Conservation (phyloP, 441 rosid genomes). For the Hura crepitans region DNA sequence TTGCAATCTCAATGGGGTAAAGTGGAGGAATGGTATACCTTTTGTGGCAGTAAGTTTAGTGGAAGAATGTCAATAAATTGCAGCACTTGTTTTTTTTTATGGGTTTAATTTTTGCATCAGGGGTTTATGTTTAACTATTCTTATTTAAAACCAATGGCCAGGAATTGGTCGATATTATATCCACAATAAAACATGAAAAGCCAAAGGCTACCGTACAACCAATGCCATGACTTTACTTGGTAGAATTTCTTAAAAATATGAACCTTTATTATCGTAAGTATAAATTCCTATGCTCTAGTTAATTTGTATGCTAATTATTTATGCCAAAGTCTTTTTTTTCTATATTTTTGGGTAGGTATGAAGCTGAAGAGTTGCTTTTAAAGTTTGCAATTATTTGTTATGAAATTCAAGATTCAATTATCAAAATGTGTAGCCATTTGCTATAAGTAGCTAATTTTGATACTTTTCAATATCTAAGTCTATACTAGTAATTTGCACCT, state of each 20-base stretch:
- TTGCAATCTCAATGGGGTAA: slow-evolving; percentile 78
- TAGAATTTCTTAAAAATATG: not conserved
- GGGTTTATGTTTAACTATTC: slow-evolving; percentile 55
- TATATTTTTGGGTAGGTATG: too few species aligned
- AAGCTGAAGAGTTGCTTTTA: too few species aligned
- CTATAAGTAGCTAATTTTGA: too few species aligned
- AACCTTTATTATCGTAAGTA: too few species aligned
- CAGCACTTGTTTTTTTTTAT: slow-evolving; percentile 58
- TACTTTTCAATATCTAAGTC: too few species aligned
- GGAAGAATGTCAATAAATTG: slow-evolving; percentile 68
- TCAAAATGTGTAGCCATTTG: too few species aligned
- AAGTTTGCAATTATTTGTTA: too few species aligned
- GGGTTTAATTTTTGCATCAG: slow-evolving; percentile 51
- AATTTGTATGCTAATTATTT: too few species aligned
- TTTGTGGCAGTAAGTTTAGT: slow-evolving; percentile 79
- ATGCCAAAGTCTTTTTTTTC: too few species aligned
- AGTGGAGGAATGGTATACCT: slow-evolving; percentile 87
- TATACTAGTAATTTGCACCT: too few species aligned
- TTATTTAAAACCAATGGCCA: slow-evolving; percentile 82
- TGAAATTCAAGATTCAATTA: too few species aligned
- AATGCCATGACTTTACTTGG: not conserved
- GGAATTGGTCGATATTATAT: slow-evolving; percentile 48
- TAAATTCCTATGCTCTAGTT: too few species aligned
- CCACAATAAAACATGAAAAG: slow-evolving; percentile 29
- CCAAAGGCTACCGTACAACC: not conserved